phyloP scores from a whole-genome alignment of 176 grass and related monocot genomes.

The Saccharum spontaneum region DNA sequence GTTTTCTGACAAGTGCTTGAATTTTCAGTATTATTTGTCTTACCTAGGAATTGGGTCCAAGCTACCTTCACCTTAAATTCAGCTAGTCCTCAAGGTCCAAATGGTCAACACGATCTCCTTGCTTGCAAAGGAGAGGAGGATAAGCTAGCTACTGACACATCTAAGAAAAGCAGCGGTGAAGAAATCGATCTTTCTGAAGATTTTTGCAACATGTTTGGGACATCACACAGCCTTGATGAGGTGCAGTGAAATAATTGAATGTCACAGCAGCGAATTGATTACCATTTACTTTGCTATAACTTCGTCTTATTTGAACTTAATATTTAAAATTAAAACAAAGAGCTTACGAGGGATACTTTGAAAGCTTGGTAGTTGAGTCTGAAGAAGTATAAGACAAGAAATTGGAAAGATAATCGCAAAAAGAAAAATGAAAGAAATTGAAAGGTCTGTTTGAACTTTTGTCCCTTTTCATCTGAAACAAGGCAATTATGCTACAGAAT shows the following conservation, averaged over 20 bases:
- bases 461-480: not conserved
- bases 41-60: slow-evolving; percentile 88
- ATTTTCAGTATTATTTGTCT: slow-evolving; percentile 12
- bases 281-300: not conserved
- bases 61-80: slow-evolving; percentile 58
- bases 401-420: not conserved
- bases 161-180: slow-evolving; percentile 38
- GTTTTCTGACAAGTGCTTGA: slow-evolving; percentile 7
- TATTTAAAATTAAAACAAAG: not conserved
- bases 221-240: slow-evolving; percentile 64
- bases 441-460: not conserved
- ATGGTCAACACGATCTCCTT: slow-evolving; percentile 14
- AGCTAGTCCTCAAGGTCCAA: slow-evolving; percentile 23
- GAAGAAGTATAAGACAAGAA: not conserved
- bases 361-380: not conserved
- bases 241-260: slow-evolving; percentile 36
- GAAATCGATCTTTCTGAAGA: slow-evolving; percentile 79
- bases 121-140: slow-evolving; percentile 39
- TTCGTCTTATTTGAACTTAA: not conserved
- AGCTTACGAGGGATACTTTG: not conserved
- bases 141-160: slow-evolving; percentile 15
- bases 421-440: not conserved
- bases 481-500: not conserved
- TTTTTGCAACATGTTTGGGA: slow-evolving; percentile 63
- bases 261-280: not conserved